A percentile compares a stretch with the other conserved stretches of the same genome.
Evolutionary conservation across 73 alveolate species (phyloP).

Genomic region (Tetrahymena malaccensis): DNA sequence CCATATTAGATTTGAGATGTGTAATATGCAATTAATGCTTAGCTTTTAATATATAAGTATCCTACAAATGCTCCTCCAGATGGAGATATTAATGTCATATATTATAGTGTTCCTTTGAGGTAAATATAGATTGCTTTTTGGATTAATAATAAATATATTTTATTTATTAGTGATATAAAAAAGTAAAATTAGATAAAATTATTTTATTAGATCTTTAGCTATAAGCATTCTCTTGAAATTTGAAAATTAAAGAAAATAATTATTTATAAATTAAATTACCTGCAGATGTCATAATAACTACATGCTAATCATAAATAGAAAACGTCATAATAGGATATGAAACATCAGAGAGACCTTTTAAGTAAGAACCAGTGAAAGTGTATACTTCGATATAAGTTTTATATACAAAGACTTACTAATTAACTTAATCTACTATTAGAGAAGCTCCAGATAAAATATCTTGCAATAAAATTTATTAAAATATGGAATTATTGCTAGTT

Average conservation of each 20-base stretch:
- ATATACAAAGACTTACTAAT: background rate
- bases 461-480: background rate
- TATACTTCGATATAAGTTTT: background rate
- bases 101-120: background rate
- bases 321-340: background rate
- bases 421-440: background rate
- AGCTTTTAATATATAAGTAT: background rate
- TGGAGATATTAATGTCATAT: background rate
- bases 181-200: background rate
- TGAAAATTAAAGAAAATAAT: too few species aligned
- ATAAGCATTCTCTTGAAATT: too few species aligned
- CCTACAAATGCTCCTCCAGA: background rate
- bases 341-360: background rate
- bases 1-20: background rate
- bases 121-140: background rate
- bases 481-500: background rate
- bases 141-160: background rate
- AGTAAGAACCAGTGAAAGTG: background rate
- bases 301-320: background rate
- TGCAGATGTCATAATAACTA: background rate
- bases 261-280: background rate
- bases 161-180: too few species aligned
- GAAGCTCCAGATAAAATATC: background rate
- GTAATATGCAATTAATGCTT: background rate
- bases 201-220: too few species aligned